These are phyloP conservation scores for Chaetomium tenue DNA, from an alignment of 495 filamentous ascomycete species.

Conservation along the genomic window DNA sequence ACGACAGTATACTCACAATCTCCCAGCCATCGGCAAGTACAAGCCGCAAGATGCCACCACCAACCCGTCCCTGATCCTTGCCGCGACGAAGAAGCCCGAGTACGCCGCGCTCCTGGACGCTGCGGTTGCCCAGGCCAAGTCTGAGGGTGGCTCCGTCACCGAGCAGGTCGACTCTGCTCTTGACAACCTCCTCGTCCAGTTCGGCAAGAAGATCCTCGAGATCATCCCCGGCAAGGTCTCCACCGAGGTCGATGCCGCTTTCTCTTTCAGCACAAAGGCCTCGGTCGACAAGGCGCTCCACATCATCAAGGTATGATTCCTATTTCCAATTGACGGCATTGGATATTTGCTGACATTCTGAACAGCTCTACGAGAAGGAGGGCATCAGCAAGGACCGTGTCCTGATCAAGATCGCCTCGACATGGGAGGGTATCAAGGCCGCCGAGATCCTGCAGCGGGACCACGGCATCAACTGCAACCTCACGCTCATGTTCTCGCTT, in stretches of 20 bases:
- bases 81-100: conserved; percentile 95
- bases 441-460: conserved; percentile 90
- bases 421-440: conserved; percentile 97
- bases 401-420: conserved; percentile 85
- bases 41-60: conserved; percentile 99
- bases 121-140: conserved; percentile 82
- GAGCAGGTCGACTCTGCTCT: conserved; percentile 78
- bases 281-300: conserved; percentile 95
- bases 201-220: conserved; percentile 94
- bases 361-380: conserved; percentile 83
- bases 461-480: conserved; percentile 94
- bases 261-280: conserved; percentile 91
- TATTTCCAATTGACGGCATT: no score
- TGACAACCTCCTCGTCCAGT: conserved; percentile 93
- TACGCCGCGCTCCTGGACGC: conserved; percentile 90
- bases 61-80: conserved; percentile 97
- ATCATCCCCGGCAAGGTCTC: conserved; percentile 98
- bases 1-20: conserved; percentile 35
- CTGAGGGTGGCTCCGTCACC: conserved; percentile 62
- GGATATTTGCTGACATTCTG: not conserved
- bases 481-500: conserved; percentile 98
- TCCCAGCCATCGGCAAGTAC: conserved; percentile 93
- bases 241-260: conserved; percentile 94
- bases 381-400: conserved; percentile 92
- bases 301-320: conserved; percentile 78